phyloP scores from a whole-genome alignment of 2,329 filamentous ascomycete species.

The Ophiocordyceps camponoti-saundersi region DNA sequence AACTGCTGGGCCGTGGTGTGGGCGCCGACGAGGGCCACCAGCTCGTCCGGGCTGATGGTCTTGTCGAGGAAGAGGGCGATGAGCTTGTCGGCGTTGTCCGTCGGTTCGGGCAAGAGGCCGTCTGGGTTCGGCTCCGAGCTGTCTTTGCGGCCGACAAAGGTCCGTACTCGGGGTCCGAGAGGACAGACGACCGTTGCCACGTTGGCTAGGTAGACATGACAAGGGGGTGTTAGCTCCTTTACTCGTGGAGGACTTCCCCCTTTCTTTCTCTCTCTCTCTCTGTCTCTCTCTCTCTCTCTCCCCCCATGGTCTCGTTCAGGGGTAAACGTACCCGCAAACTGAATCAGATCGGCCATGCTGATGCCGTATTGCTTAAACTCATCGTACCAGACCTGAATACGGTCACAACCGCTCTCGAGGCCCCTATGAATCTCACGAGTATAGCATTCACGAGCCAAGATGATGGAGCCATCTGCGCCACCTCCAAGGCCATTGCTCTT shows the following conservation, averaged over 20 bases:
- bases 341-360: conserved; percentile 34
- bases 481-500: conserved; percentile 8
- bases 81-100: conserved; percentile 23
- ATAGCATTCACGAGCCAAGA: not conserved
- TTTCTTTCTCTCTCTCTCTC: too few species aligned
- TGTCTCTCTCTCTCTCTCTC: too few species aligned
- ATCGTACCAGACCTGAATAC: conserved; percentile 19
- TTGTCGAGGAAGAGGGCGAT: conserved; percentile 30
- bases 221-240: too few species aligned
- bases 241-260: too few species aligned
- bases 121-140: conserved; percentile 17
- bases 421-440: conserved; percentile 24
- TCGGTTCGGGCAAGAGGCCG: conserved; percentile 23
- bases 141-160: conserved; percentile 32
- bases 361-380: conserved; percentile 23
- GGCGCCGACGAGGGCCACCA: conserved; percentile 34
- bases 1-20: conserved; percentile 31
- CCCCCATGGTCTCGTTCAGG: not conserved
- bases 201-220: conserved; percentile 1
- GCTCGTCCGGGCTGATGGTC: conserved; percentile 28
- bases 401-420: conserved; percentile 21
- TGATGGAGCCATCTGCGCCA: conserved; percentile 22
- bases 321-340: conserved; percentile 23
- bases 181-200: conserved; percentile 28
- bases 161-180: conserved; percentile 24